Evolutionary conservation across 2,329 filamentous ascomycete species (phyloP), one percentile per base, ranked within the genome.

Genomic region (Fusarium robinianum): DNA sequence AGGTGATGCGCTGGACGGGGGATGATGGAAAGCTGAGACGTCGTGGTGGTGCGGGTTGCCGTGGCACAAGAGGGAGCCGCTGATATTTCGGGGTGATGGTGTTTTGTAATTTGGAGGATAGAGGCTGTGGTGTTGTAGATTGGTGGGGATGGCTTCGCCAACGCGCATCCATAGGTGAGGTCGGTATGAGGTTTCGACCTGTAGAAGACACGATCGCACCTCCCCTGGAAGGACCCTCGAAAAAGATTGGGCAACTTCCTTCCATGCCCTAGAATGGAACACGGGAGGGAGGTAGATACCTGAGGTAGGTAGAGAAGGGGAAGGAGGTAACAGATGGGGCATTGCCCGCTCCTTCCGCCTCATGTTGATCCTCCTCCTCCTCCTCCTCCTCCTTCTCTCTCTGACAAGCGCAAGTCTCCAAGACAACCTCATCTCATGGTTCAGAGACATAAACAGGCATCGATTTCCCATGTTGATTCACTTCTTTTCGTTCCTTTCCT

Each of bases 21-120:
- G 8, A 12, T 14, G 27, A 35, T 15, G 17, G 5, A 7, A 19
- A 25, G 26, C 17, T 31, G 17, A 18, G 17, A 16, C 16, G 12
- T 30, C 14, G 8, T 27, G 30, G 31, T 26, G 36, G 32, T 43
- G 24, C 33, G 21, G 18, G 26, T 27, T 32, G 47, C 33, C 25
- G 41, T 49, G 29, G 29, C 35, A 51, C 32, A 10, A 21, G 8
- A 9, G 21, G 23, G 29, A 41, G 27, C 36, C 18, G 27, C 21
- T 12, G 33, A 29, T 32, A 18, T 27, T 22, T 27, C 19, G 36
- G n/a, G 19, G 29, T 25, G 27, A 32, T 38, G 24, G 23, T 18
- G 26, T 17, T 30, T 40, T 41, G 27, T 42, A 22, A 31, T 42
- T 55, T 32, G 41, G 31, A 49, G 41, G 43, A 27, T 15, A 12